phyloP scores from a whole-genome alignment of 75 land plant species.

The Larix kaempferi region DNA sequence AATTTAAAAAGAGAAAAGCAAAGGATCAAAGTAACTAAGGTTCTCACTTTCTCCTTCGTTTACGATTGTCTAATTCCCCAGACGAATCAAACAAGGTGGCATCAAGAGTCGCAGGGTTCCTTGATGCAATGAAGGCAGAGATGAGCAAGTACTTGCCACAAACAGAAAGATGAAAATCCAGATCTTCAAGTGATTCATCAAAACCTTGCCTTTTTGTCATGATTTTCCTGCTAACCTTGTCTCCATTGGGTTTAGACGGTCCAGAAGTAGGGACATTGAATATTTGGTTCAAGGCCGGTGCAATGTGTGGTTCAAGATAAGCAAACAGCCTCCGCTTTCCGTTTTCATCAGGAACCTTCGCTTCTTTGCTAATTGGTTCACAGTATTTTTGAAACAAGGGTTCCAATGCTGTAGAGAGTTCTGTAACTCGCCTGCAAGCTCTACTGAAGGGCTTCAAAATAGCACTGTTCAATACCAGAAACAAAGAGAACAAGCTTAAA shows the following conservation, averaged over 20 bases:
- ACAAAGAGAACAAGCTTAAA: background rate
- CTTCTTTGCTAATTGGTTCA: slow-evolving; percentile 59
- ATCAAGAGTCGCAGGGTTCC: slow-evolving; percentile 96
- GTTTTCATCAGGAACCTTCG: slow-evolving; percentile 50
- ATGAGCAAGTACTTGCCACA: slow-evolving; percentile 91
- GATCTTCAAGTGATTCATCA: slow-evolving; percentile 25
- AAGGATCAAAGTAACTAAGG: background rate
- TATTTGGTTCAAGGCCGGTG: slow-evolving; percentile 55
- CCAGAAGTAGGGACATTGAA: slow-evolving; percentile 33
- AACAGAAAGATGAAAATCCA: slow-evolving; percentile 76
- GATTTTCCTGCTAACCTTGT: slow-evolving; percentile 19
- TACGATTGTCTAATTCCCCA: slow-evolving; percentile 51
- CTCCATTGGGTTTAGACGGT: slow-evolving; percentile 5
- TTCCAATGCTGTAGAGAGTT: slow-evolving; percentile 59
- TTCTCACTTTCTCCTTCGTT: slow-evolving; percentile 69
- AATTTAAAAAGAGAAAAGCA: background rate
- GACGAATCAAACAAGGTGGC: slow-evolving; percentile 89
- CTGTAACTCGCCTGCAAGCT: slow-evolving; percentile 75
- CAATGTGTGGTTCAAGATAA: slow-evolving; percentile 70
- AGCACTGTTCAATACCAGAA: slow-evolving; percentile 38
- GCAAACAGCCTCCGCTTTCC: slow-evolving; percentile 75
- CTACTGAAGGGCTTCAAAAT: slow-evolving; percentile 81
- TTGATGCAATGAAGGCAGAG: slow-evolving; percentile 94
- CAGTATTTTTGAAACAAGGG: slow-evolving; percentile 70
- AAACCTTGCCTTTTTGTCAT: slow-evolving; percentile 21